phyloP scores from a whole-genome alignment of 306 rosid genomes.

The Fragaria nilgerrensis region DNA sequence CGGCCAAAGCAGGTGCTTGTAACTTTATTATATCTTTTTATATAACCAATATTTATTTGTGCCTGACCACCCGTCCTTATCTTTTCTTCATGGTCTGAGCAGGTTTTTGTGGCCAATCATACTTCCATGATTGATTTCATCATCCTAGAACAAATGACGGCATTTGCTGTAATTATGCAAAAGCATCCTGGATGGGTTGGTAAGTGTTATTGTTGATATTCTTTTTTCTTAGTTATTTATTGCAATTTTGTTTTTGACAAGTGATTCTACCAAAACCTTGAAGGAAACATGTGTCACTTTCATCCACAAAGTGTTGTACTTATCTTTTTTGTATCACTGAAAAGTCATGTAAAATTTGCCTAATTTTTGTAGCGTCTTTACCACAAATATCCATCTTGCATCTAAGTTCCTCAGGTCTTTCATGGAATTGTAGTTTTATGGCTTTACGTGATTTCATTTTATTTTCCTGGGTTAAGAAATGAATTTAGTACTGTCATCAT shows the following conservation, averaged over 20 bases:
- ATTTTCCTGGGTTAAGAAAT: not conserved
- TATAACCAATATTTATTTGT: conserved; percentile 14
- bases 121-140: conserved; percentile 99
- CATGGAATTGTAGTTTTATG: conserved; percentile 2
- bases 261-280: conserved; percentile 1
- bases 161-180: conserved; percentile 98
- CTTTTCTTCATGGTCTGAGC: conserved; percentile 28
- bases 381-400: not conserved
- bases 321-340: not conserved
- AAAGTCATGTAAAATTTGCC: not conserved
- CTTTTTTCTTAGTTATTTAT: not conserved
- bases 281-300: not conserved
- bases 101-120: conserved; percentile 98
- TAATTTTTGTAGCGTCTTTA: not conserved
- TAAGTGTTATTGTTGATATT: conserved; percentile 38
- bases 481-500: not conserved
- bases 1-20: conserved; percentile 78
- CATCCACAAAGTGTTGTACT: not conserved
- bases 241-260: not conserved
- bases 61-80: not conserved
- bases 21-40: not conserved
- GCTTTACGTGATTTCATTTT: not conserved
- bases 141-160: conserved; percentile 95
- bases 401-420: not conserved
- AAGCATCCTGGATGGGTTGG: conserved; percentile 99